Evolutionary conservation across 208 protist genomes (phyloP).

Genomic region (Trypanosoma cruzi): DNA sequence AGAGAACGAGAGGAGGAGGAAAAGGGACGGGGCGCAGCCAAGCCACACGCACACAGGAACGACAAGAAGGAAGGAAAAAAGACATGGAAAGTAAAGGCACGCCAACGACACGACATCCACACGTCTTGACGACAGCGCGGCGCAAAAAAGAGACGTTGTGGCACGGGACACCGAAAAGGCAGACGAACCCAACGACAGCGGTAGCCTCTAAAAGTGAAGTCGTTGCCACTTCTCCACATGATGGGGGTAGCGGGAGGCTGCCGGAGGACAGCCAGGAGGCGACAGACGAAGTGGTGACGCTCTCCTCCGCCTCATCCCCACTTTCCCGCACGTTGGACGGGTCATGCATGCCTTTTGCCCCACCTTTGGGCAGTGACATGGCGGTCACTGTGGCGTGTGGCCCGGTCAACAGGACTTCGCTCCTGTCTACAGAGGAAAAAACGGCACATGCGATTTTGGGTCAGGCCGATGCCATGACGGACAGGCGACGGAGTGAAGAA

Average conservation of each 20-base stretch:
- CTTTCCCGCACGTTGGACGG: background rate
- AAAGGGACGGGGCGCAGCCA: too few relatives aligned
- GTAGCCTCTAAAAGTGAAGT: too few relatives aligned
- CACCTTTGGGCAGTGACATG: too few relatives aligned
- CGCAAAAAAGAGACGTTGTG: background rate
- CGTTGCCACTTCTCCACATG: background rate
- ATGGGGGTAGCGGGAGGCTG: background rate
- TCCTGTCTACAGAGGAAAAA: background rate
- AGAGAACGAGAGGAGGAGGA: too few relatives aligned
- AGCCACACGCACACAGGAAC: too few relatives aligned
- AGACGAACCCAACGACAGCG: too few relatives aligned
- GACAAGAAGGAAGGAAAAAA: background rate
- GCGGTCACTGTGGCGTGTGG: too few relatives aligned
- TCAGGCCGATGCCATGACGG: background rate
- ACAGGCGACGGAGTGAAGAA: conserved; percentile 1
- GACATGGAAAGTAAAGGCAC: background rate
- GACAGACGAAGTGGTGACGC: conserved; percentile 14
- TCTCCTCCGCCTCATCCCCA: conserved; percentile 14
- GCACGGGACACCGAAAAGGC: background rate
- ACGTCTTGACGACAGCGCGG: background rate
- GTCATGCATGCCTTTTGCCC: background rate
- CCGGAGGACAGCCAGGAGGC: background rate
- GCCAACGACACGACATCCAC: background rate
- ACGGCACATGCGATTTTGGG: background rate
- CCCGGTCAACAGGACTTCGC: background rate